Conservation (phyloP, 83 land plant genomes). For the Picea abies region DNA sequence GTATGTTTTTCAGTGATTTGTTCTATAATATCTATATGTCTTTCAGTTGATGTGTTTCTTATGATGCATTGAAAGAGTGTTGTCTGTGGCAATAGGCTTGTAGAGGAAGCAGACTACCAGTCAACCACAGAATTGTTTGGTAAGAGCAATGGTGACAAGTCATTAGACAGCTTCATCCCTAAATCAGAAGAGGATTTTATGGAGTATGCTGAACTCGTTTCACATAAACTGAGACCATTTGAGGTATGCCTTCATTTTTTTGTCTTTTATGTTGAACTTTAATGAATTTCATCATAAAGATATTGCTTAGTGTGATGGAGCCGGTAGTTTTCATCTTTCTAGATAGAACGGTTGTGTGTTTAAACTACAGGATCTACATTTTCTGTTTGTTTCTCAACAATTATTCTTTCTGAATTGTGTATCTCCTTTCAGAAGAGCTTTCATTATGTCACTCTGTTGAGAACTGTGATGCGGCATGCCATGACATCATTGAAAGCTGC, state of each 20-base stretch:
- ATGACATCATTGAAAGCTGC: constrained; percentile 71
- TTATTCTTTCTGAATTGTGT: background rate
- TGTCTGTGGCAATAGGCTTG: constrained; percentile 51
- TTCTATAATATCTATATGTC: constrained; percentile 1
- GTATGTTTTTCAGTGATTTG: constrained; percentile 22
- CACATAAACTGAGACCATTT: constrained; percentile 74
- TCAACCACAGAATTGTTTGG: constrained; percentile 78
- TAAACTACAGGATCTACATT: background rate
- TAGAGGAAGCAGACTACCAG: constrained; percentile 92
- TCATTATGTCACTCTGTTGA: constrained; percentile 75
- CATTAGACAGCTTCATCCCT: constrained; percentile 80
- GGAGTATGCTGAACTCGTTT: constrained; percentile 87
- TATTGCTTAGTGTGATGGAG: background rate
- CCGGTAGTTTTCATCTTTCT: background rate
- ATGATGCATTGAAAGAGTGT: background rate
- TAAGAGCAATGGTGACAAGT: constrained; percentile 60
- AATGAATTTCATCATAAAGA: background rate
- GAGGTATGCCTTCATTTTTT: constrained; percentile 49
- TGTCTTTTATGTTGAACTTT: background rate
- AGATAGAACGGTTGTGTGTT: too few relatives aligned
- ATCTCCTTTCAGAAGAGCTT: constrained; percentile 73
- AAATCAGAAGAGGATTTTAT: constrained; percentile 87
- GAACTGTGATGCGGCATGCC: constrained; percentile 75
- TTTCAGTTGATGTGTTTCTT: background rate
- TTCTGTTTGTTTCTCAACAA: constrained; percentile 1